Percentiles rank a stretch among this genome's conserved stretches.
Conservation (phyloP, 192 early-diverging fungal species). For the Backusella tarrabulga region DNA sequence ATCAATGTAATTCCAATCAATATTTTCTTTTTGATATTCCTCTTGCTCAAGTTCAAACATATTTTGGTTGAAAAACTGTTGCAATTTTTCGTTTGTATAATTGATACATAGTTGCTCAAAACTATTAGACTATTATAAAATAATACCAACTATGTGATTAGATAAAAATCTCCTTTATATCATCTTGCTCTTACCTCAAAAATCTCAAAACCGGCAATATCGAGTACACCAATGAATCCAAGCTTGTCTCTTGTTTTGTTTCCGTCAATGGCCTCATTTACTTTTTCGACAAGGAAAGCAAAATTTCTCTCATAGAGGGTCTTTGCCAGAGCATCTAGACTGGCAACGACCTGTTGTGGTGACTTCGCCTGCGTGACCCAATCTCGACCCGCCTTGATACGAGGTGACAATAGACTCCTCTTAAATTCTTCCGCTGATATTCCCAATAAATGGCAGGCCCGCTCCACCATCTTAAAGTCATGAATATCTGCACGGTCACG, state of each 20-base stretch:
- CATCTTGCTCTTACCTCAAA: conserved; percentile 66
- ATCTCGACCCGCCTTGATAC: conserved; percentile 92
- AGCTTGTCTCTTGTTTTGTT: conserved; percentile 64
- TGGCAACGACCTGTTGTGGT: conserved; percentile 81
- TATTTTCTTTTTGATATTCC: conserved; percentile 94
- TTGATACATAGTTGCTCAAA: conserved; percentile 99
- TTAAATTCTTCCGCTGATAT: conserved; percentile 86
- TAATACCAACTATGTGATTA: conserved; percentile 9
- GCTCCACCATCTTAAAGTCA: conserved; percentile 73
- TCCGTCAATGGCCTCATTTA: conserved; percentile 76
- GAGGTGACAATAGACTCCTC: conserved; percentile 82
- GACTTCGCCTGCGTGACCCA: conserved; percentile 94
- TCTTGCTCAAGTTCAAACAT: conserved; percentile 99
- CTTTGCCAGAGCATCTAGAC: conserved; percentile 88
- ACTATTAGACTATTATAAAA: conserved; percentile 71
- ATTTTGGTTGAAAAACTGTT: conserved; percentile 99
- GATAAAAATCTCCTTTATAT: neutral
- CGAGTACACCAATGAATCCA: conserved; percentile 94
- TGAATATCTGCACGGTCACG: conserved; percentile 86
- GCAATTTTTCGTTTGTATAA: conserved; percentile 97
- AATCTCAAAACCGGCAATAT: conserved; percentile 99
- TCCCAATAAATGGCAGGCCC: conserved; percentile 93
- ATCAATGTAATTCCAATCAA: conserved; percentile 98
- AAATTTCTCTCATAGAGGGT: conserved; percentile 97
- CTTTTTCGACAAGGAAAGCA: conserved; percentile 82